Conservation (phyloP, 2,329 filamentous ascomycete genomes). For the Coccinonectria pachysandricola region DNA sequence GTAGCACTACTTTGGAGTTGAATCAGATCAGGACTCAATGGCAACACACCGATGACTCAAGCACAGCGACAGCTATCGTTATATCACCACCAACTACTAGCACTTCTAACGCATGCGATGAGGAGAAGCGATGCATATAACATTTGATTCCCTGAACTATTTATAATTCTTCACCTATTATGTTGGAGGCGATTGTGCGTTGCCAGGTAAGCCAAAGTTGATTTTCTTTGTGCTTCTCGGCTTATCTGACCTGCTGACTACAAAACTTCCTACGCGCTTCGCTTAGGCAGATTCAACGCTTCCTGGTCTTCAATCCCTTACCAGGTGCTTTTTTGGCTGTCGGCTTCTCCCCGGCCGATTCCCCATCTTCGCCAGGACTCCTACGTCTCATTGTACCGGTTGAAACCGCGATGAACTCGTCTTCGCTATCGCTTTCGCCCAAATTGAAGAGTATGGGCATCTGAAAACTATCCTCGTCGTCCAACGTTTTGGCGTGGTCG, state of each 20-base stretch:
- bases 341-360: constrained; percentile 38
- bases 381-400: constrained; percentile 79
- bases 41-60: constrained; percentile 17
- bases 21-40: too few species aligned
- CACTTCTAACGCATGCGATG: too few species aligned
- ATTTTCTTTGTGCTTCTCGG: constrained; percentile 3
- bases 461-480: constrained; percentile 56
- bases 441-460: constrained; percentile 94
- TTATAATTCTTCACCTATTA: too few species aligned
- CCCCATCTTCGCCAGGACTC: constrained; percentile 60
- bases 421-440: constrained; percentile 89
- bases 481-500: constrained; percentile 53
- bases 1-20: too few species aligned
- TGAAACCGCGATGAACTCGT: constrained; percentile 63
- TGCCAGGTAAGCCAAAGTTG: constrained; percentile 1
- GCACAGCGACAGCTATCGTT: too few species aligned
- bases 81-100: too few species aligned
- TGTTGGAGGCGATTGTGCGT: too few species aligned
- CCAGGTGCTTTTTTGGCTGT: constrained; percentile 28
- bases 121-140: too few species aligned
- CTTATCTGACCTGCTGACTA: constrained; percentile 1
- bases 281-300: constrained; percentile 13
- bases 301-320: constrained; percentile 32
- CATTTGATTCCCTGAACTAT: too few species aligned
- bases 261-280: too few species aligned